These are phyloP conservation scores for Solanum tacnaense DNA, from an alignment of 257 asterid genomes.

Conservation along the genomic window DNA sequence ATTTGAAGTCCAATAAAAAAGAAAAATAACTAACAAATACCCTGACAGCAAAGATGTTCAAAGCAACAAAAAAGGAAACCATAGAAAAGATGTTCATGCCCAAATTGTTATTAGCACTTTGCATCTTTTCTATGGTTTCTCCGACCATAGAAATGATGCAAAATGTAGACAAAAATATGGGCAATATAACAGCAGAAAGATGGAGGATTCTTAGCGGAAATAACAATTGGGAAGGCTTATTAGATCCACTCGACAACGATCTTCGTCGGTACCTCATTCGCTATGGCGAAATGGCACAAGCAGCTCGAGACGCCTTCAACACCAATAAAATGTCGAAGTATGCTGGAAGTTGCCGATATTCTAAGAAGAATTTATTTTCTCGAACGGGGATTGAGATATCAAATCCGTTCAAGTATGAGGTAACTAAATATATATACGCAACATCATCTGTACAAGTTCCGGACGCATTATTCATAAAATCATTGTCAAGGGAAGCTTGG, in stretches of 20 bases:
- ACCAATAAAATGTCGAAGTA: slow-evolving; percentile 16
- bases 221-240: slow-evolving; percentile 32
- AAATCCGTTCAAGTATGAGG: slow-evolving; percentile 25
- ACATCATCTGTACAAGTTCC: slow-evolving; percentile 33
- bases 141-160: not conserved
- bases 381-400: slow-evolving; percentile 24
- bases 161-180: not conserved
- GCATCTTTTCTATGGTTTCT: not conserved
- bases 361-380: slow-evolving; percentile 16
- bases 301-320: slow-evolving; percentile 45
- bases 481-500: slow-evolving; percentile 13
- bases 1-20: not conserved
- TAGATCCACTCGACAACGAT: slow-evolving; percentile 49
- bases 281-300: slow-evolving; percentile 49
- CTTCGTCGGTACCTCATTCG: slow-evolving; percentile 33
- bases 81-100: not conserved
- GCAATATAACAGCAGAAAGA: slow-evolving; percentile 22
- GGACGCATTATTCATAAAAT: slow-evolving; percentile 23
- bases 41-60: not conserved
- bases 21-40: not conserved
- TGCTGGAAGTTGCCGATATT: slow-evolving; percentile 17
- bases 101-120: not conserved
- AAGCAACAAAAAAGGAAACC: not conserved
- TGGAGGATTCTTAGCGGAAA: slow-evolving; percentile 47
- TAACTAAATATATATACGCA: slow-evolving; percentile 41